These are phyloP conservation scores for Musa troglodytarum DNA, from an alignment of 176 grass and related monocot species.

Conservation along the genomic window DNA sequence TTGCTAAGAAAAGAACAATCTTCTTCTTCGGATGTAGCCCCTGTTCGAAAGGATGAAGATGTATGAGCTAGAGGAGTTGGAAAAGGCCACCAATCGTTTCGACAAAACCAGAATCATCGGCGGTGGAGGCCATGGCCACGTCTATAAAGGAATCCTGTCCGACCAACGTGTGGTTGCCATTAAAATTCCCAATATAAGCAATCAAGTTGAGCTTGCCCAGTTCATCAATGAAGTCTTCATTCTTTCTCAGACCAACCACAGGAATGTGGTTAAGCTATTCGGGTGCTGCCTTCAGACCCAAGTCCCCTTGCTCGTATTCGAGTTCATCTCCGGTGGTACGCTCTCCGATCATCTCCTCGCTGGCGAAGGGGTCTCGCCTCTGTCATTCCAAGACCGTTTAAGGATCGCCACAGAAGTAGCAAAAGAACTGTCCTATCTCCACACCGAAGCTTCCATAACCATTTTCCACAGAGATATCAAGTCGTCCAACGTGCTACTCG, in stretches of 20 bases:
- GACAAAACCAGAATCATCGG: slow-evolving; percentile 6
- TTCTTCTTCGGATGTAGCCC: not conserved
- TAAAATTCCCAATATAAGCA: slow-evolving; percentile 12
- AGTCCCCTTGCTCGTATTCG: slow-evolving; percentile 22
- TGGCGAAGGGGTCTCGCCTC: not conserved
- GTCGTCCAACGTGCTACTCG: slow-evolving; percentile 8
- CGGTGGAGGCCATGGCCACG: slow-evolving; percentile 3
- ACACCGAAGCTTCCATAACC: not conserved
- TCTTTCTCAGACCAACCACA: slow-evolving; percentile 2
- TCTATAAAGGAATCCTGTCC: slow-evolving; percentile 16
- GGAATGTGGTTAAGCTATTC: slow-evolving; percentile 1
- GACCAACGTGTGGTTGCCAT: slow-evolving; percentile 5
- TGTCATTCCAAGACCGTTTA: slow-evolving; percentile 16
- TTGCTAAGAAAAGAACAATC: not conserved
- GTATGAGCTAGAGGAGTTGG: slow-evolving; percentile 23
- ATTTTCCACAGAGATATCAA: slow-evolving; percentile 7
- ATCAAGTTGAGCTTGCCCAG: not conserved
- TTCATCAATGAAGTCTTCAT: not conserved
- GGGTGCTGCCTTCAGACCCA: slow-evolving; percentile 12
- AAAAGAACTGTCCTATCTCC: slow-evolving; percentile 8
- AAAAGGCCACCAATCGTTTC: slow-evolving; percentile 15
- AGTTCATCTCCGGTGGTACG: slow-evolving; percentile 19
- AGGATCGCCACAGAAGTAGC: slow-evolving; percentile 18
- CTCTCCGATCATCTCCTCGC: not conserved
- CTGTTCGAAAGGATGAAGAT: slow-evolving; percentile 30